Base-by-base conservation (phyloP, 164 flowering plant species). In the Stephania japonica region DNA sequence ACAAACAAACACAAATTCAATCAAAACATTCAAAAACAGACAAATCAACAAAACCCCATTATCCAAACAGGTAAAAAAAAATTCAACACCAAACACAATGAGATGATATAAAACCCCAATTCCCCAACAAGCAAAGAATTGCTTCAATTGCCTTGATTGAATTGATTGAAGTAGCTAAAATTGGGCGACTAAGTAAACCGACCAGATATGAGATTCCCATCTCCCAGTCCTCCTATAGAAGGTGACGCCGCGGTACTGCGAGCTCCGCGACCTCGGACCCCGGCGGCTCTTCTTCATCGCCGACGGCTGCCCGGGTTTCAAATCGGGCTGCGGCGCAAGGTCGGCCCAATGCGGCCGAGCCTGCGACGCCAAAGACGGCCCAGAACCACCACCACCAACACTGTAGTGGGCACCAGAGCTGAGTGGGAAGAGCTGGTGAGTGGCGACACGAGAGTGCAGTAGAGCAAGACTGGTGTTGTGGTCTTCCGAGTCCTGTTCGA, bases 231-330 rank as follows among this genome's bases (percentile, higher is more conserved):
- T 78, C 74, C 98, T 79, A 64, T 94, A 94, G 77, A 94, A 94
- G 14, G 98, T 92, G 25, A 94, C 98, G 9, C 98, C 98, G 23
- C 97, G 79, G 72, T 91, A 94, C 80, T 94, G 94, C 1, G 97
- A 92, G 83, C 97, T 94, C 70, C 94, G 78, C 1, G 98, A 94
- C 88, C 97, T 83, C 27, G 98, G 98, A 1, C 98, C 98, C 3
- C 98, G 78, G 68, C 98, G 68, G 65, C 98, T 92, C 84, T 90
- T 94, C 86, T 83, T 89, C 76, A 81, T 83, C 78, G 84, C 69
- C 77, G 81, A 1, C 70, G 27, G 83, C 72, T 72, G 85, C 69
- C 59, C 61, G 13, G 65, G 67, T 75, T 66, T 68, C 67, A 41
- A 65, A 76, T 50, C 75, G 26, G 53, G 42, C 42, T 50, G 49